Evolutionary conservation across 192 early-diverging fungal genomes (phyloP).

Genomic region (Umbelopsis sp.): DNA sequence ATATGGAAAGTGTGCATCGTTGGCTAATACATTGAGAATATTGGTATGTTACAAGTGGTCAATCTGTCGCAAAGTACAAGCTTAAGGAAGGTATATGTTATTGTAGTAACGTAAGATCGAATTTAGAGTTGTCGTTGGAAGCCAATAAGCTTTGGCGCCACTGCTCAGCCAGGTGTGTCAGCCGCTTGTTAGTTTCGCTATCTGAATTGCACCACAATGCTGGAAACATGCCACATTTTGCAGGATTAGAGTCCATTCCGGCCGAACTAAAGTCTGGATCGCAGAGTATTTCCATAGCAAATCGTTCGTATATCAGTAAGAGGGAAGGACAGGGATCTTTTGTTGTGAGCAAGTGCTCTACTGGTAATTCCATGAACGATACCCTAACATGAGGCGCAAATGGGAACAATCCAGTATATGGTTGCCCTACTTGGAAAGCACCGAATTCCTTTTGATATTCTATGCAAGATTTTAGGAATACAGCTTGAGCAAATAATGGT

Average conservation of each 20-base stretch:
- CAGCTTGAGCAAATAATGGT: background rate
- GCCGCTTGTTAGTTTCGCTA: background rate
- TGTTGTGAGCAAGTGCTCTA: conserved; percentile 8
- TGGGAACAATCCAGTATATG: background rate
- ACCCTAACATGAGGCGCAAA: background rate
- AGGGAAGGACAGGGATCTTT: conserved; percentile 3
- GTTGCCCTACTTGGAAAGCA: background rate
- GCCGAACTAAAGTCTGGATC: conserved; percentile 3
- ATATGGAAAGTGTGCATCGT: background rate
- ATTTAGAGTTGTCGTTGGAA: background rate
- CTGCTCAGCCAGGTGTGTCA: background rate
- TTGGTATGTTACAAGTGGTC: background rate
- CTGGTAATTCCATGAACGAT: conserved; percentile 3
- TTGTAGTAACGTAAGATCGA: background rate
- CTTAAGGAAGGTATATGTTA: background rate
- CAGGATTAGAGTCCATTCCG: conserved; percentile 1
- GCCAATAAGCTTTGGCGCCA: conserved; percentile 1
- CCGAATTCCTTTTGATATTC: background rate
- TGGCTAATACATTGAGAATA: background rate
- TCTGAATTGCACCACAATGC: conserved; percentile 11
- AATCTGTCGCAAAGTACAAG: background rate
- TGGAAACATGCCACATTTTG: conserved; percentile 15
- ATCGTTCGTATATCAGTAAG: background rate
- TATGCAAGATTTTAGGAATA: conserved; percentile 8
- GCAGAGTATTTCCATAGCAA: conserved; percentile 5